Evolutionary conservation across 352 stramenopile species (phyloP), one percentile per base, ranked within the genome.

Genomic region (Pythium dissimile): DNA sequence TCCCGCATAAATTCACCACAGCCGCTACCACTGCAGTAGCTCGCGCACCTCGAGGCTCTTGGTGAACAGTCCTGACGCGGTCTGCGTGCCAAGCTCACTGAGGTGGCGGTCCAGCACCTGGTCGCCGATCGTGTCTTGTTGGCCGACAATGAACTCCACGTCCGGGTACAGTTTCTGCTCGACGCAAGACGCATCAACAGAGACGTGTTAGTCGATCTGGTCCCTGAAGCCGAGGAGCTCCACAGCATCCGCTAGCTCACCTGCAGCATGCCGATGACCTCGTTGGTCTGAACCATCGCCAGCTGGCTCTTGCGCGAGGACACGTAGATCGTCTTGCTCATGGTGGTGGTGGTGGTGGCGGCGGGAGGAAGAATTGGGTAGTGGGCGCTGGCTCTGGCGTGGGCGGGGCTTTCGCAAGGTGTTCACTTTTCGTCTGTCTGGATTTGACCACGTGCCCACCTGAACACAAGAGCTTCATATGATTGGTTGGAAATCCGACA

Each of bases 221-320:
- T n/a, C n/a, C n/a, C n/a, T n/a, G n/a, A n/a, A n/a, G n/a, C n/a
- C n/a, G n/a, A n/a, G n/a, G n/a, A n/a, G n/a, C n/a, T n/a, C n/a
- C n/a, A n/a, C n/a, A n/a, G n/a, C n/a, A n/a, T n/a, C n/a, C n/a
- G n/a, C n/a, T n/a, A n/a, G 13, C 48, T 28, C 32, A 80, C 73
- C 71, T 83, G 59, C 5, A 96, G 77, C 80, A 88, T 92, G 34
- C 39, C 73, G 48, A 92, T 90, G 30, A 95, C 85, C 34, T 89
- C 80, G 53, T 79, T 86, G 59, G 87, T 96, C 72, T 96, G 87
- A 32, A 75, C 75, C 81, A 96, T 92, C 45, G 87, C 87, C 21
- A 96, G 67, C 43, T 92, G 82, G 64, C 79, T 92, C 80, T 95
- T 95, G 54, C 87, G 84, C 12, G 86, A 94, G 1, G 82, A 88